Evolutionary conservation across 2,329 filamentous ascomycete genomes (phyloP).

Genomic region (Chaetomiaceae sp.): DNA sequence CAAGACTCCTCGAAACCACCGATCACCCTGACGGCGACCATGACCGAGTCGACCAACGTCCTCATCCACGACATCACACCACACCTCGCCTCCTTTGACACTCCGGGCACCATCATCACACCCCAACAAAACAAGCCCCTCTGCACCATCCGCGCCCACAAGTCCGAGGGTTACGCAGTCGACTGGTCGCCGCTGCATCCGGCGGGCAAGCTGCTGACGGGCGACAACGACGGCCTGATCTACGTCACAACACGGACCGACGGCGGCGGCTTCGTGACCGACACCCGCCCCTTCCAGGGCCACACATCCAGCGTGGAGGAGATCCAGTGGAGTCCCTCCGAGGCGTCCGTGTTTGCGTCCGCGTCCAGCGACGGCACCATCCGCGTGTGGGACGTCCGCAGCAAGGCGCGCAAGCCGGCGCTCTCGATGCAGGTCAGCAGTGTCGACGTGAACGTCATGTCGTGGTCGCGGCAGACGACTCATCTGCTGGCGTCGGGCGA

Average conservation of each 20-base stretch:
- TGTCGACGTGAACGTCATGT: conserved; percentile 92
- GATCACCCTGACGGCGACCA: conserved; percentile 80
- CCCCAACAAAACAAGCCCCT: conserved; percentile 84
- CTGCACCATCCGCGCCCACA: conserved; percentile 84
- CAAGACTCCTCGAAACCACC: conserved; percentile 66
- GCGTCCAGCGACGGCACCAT: conserved; percentile 91
- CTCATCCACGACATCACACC: conserved; percentile 93
- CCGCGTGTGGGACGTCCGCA: conserved; percentile 91
- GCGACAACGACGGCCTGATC: conserved; percentile 86
- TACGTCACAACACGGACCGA: conserved; percentile 83
- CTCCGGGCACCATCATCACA: conserved; percentile 74
- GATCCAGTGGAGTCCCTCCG: conserved; percentile 91
- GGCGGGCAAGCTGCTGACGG: conserved; percentile 81
- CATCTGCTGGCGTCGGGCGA: conserved; percentile 89
- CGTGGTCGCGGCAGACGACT: conserved; percentile 83
- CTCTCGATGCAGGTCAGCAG: conserved; percentile 79
- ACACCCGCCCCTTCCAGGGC: conserved; percentile 76
- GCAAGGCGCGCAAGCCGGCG: conserved; percentile 83
- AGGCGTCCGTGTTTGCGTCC: conserved; percentile 90
- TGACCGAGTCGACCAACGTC: conserved; percentile 85
- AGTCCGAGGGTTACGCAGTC: conserved; percentile 89
- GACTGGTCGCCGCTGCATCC: conserved; percentile 88
- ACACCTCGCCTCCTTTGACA: conserved; percentile 85
- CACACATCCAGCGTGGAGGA: conserved; percentile 88
- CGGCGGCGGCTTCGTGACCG: conserved; percentile 84